Conservation (phyloP, 306 rosid genomes). For the Arachis hypogaea region DNA sequence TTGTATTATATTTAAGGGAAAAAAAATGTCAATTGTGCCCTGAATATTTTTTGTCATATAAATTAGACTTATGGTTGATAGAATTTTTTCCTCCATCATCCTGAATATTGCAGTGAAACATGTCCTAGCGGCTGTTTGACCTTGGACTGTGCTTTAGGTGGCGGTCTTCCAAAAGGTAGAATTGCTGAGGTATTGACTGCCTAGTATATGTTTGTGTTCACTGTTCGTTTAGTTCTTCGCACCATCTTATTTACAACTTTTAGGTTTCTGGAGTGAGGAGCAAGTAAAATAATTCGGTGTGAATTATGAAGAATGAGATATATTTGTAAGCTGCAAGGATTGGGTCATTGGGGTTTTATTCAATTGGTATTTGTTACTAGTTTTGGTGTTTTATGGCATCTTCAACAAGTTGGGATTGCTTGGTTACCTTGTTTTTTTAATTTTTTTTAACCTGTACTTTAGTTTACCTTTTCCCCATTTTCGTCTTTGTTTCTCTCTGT, state of each 20-base stretch:
- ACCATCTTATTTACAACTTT: constrained; percentile 9
- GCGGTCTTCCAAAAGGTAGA: constrained; percentile 98
- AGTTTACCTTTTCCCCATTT: not conserved
- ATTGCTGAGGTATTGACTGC: constrained; percentile 80
- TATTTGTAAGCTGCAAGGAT: not conserved
- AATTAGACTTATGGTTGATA: constrained; percentile 29
- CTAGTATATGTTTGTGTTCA: not conserved
- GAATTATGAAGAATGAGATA: not conserved
- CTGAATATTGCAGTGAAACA: constrained; percentile 75
- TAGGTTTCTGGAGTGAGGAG: constrained; percentile 15
- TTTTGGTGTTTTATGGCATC: constrained; percentile 1
- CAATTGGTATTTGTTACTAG: not conserved
- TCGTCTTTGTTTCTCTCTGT: constrained; percentile 2
- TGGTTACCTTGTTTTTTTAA: not conserved
- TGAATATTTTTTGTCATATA: constrained; percentile 37
- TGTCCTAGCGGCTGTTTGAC: constrained; percentile 98
- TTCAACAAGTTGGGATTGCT: constrained; percentile 1
- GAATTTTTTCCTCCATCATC: constrained; percentile 10
- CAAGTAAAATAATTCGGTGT: not conserved
- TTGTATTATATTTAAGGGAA: not conserved
- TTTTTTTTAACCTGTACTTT: not conserved
- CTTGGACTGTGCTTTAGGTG: constrained; percentile 93
- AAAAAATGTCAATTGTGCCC: not conserved
- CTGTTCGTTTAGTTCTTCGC: not conserved
- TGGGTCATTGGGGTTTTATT: not conserved